Conservation (phyloP, 129 eudicot species). For the Helianthus tuberosus region DNA sequence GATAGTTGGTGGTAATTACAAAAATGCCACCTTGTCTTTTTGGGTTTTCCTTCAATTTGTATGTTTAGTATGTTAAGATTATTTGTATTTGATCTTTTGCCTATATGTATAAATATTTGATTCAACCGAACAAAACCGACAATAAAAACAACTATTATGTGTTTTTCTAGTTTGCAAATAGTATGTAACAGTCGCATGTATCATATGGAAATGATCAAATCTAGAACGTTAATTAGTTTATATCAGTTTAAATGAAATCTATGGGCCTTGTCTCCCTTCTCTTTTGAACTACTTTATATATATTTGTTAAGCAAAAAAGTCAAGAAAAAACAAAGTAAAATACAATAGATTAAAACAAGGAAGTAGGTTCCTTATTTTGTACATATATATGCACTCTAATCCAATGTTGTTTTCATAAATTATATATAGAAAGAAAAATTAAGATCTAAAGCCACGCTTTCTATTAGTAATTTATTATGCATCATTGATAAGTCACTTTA, state of each 20-base stretch:
- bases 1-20: no score
- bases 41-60: no score
- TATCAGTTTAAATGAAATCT: background rate
- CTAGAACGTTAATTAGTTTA: background rate
- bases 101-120: no score
- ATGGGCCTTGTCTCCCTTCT: slow-evolving; percentile 13
- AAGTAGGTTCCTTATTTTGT: slow-evolving; percentile 32
- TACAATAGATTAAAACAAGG: slow-evolving; percentile 29
- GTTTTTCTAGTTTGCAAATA: no score
- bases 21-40: no score
- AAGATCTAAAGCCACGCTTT: background rate
- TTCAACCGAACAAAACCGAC: no score
- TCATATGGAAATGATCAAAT: no score
- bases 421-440: background rate
- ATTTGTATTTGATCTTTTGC: no score
- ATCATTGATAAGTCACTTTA: background rate
- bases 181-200: no score
- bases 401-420: slow-evolving; percentile 3
- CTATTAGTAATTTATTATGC: background rate
- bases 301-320: slow-evolving; percentile 14
- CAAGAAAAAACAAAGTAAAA: slow-evolving; percentile 19
- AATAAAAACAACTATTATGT: no score
- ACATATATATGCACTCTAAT: slow-evolving; percentile 3
- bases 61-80: no score
- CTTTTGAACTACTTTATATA: slow-evolving; percentile 8